Evolutionary conservation across 2,329 filamentous ascomycete species (phyloP), one percentile per base, ranked within the genome.

Genomic region (Diaporthe sp.): DNA sequence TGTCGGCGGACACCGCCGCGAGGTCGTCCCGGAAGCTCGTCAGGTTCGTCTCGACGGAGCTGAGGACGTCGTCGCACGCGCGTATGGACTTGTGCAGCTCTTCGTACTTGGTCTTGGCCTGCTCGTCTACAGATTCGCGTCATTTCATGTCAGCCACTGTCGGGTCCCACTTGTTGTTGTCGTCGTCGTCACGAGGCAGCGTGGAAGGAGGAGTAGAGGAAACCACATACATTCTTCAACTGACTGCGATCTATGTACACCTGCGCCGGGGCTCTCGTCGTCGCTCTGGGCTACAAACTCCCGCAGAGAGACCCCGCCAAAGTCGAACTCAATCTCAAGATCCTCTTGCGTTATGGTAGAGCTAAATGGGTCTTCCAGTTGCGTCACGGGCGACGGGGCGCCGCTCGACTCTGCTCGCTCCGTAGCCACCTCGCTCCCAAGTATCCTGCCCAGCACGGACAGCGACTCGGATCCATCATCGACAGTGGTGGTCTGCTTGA

Each of bases 21-120:
- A 99, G 90, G 83, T 99, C 97, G 76, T 95, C 94, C 82, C 97
- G 95, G 82, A 99, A 99, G 83, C 93, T 96, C 51, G 94, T 94
- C 72, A 99, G 88, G 82, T 98, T 98, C 44, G 91, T 92, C 85
- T 99, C 96, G 73, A 99, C 97, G 0, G 96, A 98, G 84, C 93
- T 94, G 61, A 98, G 90, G 70, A 98, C 95, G 82, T 98, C 94
- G 84, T 99, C 97, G 85, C 96, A 99, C 70, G 95, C 94, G 82
- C 89, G 85, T 80, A 99, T 98, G 5, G 96, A 97, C 80, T 90
- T 92, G 84, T 98, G 97, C 57, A 99, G 88, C 74, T 97, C 95
- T 83, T 98, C 93, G 80, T 98, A 98, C 81, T 93, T 96, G 81
- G 93, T 88, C 83, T 93, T 94, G 79, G 98, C 95, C 78, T 90